Evolutionary conservation across 192 early-diverging fungal genomes (phyloP).

Genomic region (Coemansia erecta): DNA sequence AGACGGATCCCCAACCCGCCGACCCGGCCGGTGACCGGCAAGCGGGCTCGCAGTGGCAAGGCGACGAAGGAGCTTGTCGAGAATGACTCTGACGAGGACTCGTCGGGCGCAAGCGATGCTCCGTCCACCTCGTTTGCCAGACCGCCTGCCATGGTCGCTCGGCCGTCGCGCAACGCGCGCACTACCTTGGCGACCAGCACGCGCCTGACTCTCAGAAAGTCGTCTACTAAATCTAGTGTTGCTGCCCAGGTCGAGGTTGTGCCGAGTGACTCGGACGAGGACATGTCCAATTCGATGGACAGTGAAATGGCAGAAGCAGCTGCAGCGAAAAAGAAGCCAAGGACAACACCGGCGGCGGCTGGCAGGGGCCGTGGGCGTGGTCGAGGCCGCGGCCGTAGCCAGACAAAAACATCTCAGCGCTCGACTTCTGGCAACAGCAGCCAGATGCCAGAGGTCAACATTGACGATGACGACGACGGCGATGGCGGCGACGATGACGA

Average conservation of each 20-base stretch:
- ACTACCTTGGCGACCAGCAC: slow-evolving; percentile 16
- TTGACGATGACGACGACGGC: slow-evolving; percentile 19
- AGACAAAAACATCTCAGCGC: slow-evolving; percentile 9
- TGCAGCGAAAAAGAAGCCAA: slow-evolving; percentile 9
- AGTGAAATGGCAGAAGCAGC: not conserved
- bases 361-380: slow-evolving; percentile 9
- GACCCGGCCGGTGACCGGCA: not conserved
- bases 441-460: slow-evolving; percentile 18
- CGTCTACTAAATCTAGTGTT: not conserved
- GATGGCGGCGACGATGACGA: slow-evolving; percentile 1
- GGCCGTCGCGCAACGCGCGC: slow-evolving; percentile 39
- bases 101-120: not conserved
- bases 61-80: not conserved
- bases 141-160: slow-evolving; percentile 11
- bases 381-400: slow-evolving; percentile 18
- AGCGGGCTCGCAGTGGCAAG: not conserved
- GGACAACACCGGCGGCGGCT: slow-evolving; percentile 6
- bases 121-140: not conserved
- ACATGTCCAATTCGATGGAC: not conserved
- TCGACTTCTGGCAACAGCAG: slow-evolving; percentile 11
- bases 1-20: not conserved
- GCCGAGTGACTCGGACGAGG: slow-evolving; percentile 4
- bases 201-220: not conserved
- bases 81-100: not conserved
- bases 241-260: not conserved